Percentiles rank a stretch among this genome's conserved stretches.
Conservation (phyloP, 2,329 filamentous ascomycete species). For the Akanthomyces lecanii region DNA sequence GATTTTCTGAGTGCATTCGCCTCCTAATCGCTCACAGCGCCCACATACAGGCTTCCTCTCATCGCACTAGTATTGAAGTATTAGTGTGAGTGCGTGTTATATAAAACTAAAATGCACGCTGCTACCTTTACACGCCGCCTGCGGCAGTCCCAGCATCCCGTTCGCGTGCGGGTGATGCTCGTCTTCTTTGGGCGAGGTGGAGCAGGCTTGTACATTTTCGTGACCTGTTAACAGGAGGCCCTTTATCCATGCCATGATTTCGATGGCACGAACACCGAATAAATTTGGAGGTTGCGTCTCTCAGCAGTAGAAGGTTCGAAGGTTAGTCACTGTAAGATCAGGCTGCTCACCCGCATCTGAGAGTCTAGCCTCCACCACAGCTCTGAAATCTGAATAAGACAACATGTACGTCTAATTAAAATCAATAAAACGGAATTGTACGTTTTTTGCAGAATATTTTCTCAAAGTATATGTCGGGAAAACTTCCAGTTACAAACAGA, state of each 20-base stretch:
- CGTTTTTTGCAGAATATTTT: no score
- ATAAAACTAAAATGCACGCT: neutral
- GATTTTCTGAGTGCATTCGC: neutral
- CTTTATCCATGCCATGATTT: neutral
- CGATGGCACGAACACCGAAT: neutral
- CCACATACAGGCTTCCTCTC: constrained; percentile 15
- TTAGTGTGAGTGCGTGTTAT: neutral
- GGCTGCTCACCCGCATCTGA: no score
- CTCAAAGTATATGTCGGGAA: no score
- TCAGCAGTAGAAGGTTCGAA: no score
- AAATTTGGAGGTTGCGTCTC: no score
- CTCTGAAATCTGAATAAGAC: no score
- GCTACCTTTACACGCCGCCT: constrained; percentile 22
- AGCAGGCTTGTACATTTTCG: constrained; percentile 23
- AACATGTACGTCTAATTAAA: no score
- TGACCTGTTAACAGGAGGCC: no score
- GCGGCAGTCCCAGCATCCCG: constrained; percentile 21
- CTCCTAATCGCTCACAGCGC: constrained; percentile 10
- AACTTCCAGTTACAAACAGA: no score
- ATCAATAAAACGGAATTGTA: no score
- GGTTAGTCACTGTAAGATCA: no score
- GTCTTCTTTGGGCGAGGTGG: constrained; percentile 23
- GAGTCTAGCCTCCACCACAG: no score
- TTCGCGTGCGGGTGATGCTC: constrained; percentile 21
- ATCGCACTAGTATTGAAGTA: constrained; percentile 5